Conservation (phyloP, 108 stramenopile species). For the Cyclostephanos invisitatus region DNA sequence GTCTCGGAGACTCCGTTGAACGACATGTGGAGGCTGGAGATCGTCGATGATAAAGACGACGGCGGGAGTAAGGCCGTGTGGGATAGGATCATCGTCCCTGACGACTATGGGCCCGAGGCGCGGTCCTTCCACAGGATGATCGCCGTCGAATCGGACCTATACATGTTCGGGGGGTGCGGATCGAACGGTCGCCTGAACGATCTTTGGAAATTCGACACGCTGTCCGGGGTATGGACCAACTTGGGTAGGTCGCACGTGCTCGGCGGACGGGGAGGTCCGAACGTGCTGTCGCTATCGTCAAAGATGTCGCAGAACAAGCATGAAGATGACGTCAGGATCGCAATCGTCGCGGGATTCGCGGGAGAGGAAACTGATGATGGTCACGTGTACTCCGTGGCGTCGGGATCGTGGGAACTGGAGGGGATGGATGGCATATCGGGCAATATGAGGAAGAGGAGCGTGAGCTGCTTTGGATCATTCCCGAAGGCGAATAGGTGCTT, state of each 20-base stretch:
- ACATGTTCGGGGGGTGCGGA: conserved; percentile 76
- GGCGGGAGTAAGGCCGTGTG: conserved; percentile 25
- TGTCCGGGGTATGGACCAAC: conserved; percentile 34
- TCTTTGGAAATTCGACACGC: conserved; percentile 61
- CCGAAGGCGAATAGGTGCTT: conserved; percentile 36
- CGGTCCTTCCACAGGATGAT: conserved; percentile 73
- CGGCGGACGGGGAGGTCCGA: conserved; percentile 64
- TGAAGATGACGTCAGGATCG: conserved; percentile 23
- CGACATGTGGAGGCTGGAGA: conserved; percentile 58
- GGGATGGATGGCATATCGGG: conserved; percentile 30
- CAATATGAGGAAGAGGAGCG: conserved; percentile 53
- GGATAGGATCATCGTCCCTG: conserved; percentile 21
- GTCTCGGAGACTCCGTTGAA: conserved; percentile 66
- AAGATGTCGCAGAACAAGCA: too few relatives aligned
- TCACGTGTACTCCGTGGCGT: conserved; percentile 38
- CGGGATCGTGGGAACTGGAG: conserved; percentile 33
- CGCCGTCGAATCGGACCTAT: conserved; percentile 43
- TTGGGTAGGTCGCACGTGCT: conserved; percentile 30
- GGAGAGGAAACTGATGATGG: conserved; percentile 75
- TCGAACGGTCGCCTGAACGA: conserved; percentile 53
- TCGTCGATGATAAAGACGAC: conserved; percentile 20
- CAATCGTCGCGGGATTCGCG: conserved; percentile 63
- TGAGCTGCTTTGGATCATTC: conserved; percentile 55
- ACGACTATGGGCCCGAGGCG: conserved; percentile 43
- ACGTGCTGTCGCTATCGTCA: conserved; percentile 40